These are phyloP conservation scores for Colletotrichum tabaci DNA, from an alignment of 2,329 filamentous ascomycete species.

Conservation along the genomic window DNA sequence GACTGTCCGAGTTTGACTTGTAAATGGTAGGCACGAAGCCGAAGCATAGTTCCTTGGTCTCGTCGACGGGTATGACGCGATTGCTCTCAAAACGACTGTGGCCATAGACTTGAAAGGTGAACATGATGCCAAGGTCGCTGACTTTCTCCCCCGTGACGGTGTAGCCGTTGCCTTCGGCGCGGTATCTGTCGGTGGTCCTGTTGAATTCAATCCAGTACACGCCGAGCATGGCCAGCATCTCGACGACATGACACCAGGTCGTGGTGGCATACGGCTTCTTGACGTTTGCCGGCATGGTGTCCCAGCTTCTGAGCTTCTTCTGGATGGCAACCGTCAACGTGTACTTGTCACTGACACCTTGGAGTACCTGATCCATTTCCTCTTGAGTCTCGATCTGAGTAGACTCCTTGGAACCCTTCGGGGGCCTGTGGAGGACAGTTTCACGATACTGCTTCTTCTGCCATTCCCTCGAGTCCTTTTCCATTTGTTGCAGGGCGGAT, in stretches of 20 bases:
- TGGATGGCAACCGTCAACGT: conserved; percentile 63
- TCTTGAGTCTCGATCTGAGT: neutral
- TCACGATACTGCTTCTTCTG: conserved; percentile 52
- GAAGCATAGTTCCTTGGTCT: conserved; percentile 70
- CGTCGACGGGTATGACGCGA: conserved; percentile 67
- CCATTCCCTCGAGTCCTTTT: conserved; percentile 64
- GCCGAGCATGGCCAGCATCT: conserved; percentile 68
- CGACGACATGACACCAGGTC: conserved; percentile 69
- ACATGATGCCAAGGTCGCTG: conserved; percentile 67
- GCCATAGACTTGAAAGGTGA: conserved; percentile 67
- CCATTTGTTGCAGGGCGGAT: conserved; percentile 66
- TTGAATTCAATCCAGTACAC: conserved; percentile 74
- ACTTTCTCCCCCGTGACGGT: conserved; percentile 63
- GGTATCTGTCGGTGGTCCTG: conserved; percentile 64
- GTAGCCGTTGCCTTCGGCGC: conserved; percentile 70
- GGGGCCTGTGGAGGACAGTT: conserved; percentile 2
- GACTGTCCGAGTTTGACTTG: conserved; percentile 54
- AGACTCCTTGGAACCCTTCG: conserved; percentile 7
- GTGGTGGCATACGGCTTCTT: conserved; percentile 67
- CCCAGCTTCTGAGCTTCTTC: conserved; percentile 64
- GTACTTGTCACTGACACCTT: conserved; percentile 49
- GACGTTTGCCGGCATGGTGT: conserved; percentile 64
- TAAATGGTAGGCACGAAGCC: conserved; percentile 71
- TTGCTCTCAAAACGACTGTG: conserved; percentile 63
- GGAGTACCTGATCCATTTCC: conserved; percentile 2